Evolutionary conservation across 2,329 filamentous ascomycete genomes (phyloP).

Genomic region (Trichoderma polysporum): DNA sequence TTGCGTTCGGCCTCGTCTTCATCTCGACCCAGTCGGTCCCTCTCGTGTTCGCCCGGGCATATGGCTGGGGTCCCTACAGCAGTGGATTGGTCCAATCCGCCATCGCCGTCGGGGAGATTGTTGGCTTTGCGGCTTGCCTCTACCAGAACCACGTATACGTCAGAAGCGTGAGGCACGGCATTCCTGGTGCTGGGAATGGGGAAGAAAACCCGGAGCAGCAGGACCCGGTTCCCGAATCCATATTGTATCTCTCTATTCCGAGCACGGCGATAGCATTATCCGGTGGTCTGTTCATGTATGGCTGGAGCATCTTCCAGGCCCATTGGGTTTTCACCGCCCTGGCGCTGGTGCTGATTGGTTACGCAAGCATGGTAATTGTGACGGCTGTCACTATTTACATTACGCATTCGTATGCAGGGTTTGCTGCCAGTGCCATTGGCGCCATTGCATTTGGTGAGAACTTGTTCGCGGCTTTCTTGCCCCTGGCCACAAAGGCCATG

Average conservation of each 20-base stretch:
- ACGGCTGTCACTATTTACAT: background rate
- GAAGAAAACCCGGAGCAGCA: background rate
- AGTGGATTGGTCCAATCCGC: background rate
- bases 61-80: background rate
- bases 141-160: background rate
- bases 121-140: background rate
- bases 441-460: background rate
- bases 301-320: background rate
- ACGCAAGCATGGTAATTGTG: background rate
- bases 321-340: background rate
- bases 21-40: background rate
- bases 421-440: background rate
- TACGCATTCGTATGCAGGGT: background rate
- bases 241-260: background rate
- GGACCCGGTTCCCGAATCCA: background rate
- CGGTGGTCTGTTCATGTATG: slow-evolving; percentile 3
- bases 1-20: background rate
- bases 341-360: background rate
- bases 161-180: too few relatives aligned
- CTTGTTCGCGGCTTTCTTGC: background rate
- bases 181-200: too few relatives aligned
- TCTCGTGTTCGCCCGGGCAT: background rate
- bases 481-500: background rate
- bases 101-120: background rate
- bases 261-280: background rate